These are phyloP conservation scores for Fusarium sp. DNA, from an alignment of 2,329 filamentous ascomycete species.

Conservation along the genomic window DNA sequence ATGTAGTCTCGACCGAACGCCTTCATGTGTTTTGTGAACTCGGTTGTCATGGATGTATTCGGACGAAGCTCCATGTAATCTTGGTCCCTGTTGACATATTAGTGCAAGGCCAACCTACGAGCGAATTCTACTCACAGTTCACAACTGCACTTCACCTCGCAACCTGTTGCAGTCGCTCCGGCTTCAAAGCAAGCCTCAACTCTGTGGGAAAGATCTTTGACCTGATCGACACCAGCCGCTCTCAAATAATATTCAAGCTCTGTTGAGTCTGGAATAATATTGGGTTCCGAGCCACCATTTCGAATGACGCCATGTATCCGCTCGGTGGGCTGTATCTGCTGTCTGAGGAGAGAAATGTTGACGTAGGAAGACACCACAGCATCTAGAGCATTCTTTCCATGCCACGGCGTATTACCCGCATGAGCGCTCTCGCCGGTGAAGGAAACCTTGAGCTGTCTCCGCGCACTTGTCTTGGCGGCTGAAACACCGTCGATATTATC, in stretches of 20 bases:
- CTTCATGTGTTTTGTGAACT: slow-evolving; percentile 44
- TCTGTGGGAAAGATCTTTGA: slow-evolving; percentile 48
- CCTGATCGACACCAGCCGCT: slow-evolving; percentile 51
- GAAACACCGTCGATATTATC: slow-evolving; percentile 51
- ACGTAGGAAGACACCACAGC: slow-evolving; percentile 65
- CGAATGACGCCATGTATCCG: slow-evolving; percentile 66
- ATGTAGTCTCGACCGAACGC: slow-evolving; percentile 34
- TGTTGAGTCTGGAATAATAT: slow-evolving; percentile 68
- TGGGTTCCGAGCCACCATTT: slow-evolving; percentile 65
- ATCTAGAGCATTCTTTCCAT: slow-evolving; percentile 71
- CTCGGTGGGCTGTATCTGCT: slow-evolving; percentile 67
- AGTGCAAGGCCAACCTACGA: neutral
- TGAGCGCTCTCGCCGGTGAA: slow-evolving; percentile 69
- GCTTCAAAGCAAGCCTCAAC: slow-evolving; percentile 59
- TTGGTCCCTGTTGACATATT: slow-evolving; percentile 23
- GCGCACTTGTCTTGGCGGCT: slow-evolving; percentile 61
- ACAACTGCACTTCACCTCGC: slow-evolving; percentile 57
- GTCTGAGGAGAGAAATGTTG: slow-evolving; percentile 64
- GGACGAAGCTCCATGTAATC: slow-evolving; percentile 44
- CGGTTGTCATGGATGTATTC: slow-evolving; percentile 17
- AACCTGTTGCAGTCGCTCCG: slow-evolving; percentile 60
- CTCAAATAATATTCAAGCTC: slow-evolving; percentile 53
- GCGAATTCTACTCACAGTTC: slow-evolving; percentile 14
- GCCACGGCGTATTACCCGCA: slow-evolving; percentile 69
- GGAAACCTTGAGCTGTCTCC: slow-evolving; percentile 64